Conservation (phyloP, 371 early-diverging fungal species). For the Chytridium lagenaria region DNA sequence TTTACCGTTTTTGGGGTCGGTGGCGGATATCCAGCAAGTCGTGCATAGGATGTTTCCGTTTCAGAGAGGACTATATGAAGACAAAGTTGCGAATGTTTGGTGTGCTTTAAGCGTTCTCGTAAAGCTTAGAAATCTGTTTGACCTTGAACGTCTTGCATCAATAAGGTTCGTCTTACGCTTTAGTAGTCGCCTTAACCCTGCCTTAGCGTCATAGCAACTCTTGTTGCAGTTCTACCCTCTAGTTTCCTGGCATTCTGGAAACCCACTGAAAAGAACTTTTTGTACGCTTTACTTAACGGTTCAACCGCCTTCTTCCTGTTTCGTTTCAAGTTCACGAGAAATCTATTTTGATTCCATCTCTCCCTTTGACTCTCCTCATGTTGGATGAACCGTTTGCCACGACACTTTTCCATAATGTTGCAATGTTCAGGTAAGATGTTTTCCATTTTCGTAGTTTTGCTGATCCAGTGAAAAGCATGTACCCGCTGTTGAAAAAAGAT, state of each 20-base stretch:
- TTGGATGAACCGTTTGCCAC: conserved; percentile 63
- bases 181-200: neutral
- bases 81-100: conserved; percentile 98
- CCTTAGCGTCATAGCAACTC: conserved; percentile 69
- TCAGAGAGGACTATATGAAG: conserved; percentile 93
- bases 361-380: conserved; percentile 77
- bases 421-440: conserved; percentile 74
- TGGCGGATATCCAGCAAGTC: conserved; percentile 77
- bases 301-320: conserved; percentile 88
- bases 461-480: too few relatives aligned
- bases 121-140: conserved; percentile 76
- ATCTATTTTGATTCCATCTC: conserved; percentile 82
- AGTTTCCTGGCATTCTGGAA: conserved; percentile 34
- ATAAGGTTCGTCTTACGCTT: conserved; percentile 61
- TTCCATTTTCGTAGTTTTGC: too few relatives aligned
- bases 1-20: conserved; percentile 72
- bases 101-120: conserved; percentile 86
- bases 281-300: conserved; percentile 74
- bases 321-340: conserved; percentile 98
- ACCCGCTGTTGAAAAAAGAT: conserved; percentile 82
- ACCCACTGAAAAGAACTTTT: conserved; percentile 32
- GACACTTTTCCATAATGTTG: conserved; percentile 75
- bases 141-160: conserved; percentile 64
- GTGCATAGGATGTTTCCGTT: conserved; percentile 88
- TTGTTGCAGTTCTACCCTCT: conserved; percentile 69